phyloP scores from a whole-genome alignment of 768 basidiomycete species.

The Naganishia onofrii region DNA sequence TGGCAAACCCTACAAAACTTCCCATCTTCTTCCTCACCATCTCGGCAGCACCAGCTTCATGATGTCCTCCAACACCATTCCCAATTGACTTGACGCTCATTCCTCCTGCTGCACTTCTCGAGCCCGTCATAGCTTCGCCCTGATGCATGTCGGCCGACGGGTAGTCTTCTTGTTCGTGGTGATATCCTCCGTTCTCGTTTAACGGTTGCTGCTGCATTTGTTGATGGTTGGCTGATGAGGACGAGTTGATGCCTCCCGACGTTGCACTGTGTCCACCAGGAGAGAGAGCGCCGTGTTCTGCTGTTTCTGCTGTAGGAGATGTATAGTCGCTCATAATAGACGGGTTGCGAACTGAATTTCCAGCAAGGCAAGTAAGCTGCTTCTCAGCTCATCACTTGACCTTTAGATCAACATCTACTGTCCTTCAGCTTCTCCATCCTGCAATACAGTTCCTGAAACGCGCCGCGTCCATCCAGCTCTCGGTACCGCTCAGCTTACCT shows the following conservation, averaged over 20 bases:
- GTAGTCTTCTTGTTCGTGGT: slow-evolving; percentile 4
- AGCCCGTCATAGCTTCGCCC: background rate
- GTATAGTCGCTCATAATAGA: slow-evolving; percentile 12
- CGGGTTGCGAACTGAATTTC: background rate
- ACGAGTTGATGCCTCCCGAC: background rate
- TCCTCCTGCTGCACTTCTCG: slow-evolving; percentile 1
- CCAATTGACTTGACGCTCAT: slow-evolving; percentile 11
- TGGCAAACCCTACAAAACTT: slow-evolving; percentile 64
- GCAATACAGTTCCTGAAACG: background rate
- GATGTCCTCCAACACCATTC: background rate
- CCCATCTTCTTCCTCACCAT: slow-evolving; percentile 48
- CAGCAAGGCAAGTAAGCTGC: background rate
- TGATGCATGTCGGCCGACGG: slow-evolving; percentile 3
- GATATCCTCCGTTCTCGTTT: slow-evolving; percentile 10
- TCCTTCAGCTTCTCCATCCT: no score
- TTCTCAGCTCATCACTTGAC: background rate
- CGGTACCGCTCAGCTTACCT: background rate
- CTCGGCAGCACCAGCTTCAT: slow-evolving; percentile 11
- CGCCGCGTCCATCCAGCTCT: background rate
- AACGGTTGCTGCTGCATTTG: background rate
- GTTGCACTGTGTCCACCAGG: background rate
- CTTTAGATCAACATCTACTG: background rate
- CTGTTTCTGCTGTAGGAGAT: background rate
- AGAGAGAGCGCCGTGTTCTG: background rate
- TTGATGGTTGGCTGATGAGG: slow-evolving; percentile 18